Evolutionary conservation across 495 filamentous ascomycete species (phyloP).

Genomic region (Staphylotrichum longicolle): DNA sequence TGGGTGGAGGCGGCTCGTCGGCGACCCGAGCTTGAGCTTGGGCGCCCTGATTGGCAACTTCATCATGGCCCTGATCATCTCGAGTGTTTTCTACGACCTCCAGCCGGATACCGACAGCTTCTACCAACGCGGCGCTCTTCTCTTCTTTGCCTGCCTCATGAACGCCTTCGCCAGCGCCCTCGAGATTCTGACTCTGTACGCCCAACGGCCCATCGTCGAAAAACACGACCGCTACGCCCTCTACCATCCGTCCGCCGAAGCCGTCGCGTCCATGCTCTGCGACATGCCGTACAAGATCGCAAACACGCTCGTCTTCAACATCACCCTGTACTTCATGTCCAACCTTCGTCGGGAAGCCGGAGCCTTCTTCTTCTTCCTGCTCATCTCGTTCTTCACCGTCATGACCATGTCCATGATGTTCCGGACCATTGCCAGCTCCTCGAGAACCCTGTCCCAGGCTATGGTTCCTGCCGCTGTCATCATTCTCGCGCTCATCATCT

Average conservation of each 20-base stretch:
- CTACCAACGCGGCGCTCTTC: conserved; percentile 73
- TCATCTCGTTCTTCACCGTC: conserved; percentile 65
- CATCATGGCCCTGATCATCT: conserved; percentile 72
- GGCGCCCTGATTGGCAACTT: conserved; percentile 70
- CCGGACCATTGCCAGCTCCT: conserved; percentile 76
- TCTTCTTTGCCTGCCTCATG: conserved; percentile 86
- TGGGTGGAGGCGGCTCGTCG: conserved; percentile 66
- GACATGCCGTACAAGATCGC: conserved; percentile 71
- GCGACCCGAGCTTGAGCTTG: conserved; percentile 70
- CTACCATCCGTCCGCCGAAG: conserved; percentile 87
- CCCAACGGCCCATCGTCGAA: conserved; percentile 87
- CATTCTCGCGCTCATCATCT: conserved; percentile 79
- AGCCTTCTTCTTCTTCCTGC: conserved; percentile 78
- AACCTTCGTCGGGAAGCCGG: conserved; percentile 73
- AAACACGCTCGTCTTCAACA: conserved; percentile 56
- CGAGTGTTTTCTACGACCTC: conserved; percentile 79
- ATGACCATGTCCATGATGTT: conserved; percentile 79
- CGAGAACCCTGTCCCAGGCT: conserved; percentile 75
- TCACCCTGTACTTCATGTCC: conserved; percentile 83
- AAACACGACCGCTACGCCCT: conserved; percentile 89
- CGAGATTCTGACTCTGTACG: conserved; percentile 80
- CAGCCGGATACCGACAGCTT: conserved; percentile 62
- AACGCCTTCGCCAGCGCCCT: conserved; percentile 78
- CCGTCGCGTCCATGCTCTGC: conserved; percentile 75
- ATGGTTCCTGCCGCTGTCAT: conserved; percentile 80